Evolutionary conservation across 1,139 yeast species (phyloP), one percentile per base, ranked within the genome.

Genomic region (Scheffersomyces parashehatae): DNA sequence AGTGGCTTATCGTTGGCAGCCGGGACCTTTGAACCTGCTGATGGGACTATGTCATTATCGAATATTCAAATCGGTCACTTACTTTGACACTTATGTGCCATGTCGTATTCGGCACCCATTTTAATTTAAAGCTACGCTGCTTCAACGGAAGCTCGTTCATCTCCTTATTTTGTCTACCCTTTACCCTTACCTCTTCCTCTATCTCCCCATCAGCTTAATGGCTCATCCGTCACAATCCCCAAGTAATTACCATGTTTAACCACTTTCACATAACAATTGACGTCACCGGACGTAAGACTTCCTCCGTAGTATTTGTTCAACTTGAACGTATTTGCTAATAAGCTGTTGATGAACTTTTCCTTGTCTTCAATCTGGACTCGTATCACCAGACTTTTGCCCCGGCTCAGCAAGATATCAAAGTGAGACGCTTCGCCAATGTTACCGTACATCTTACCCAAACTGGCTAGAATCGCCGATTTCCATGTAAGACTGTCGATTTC

Each of bases 361-460:
- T 49, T 50, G 45, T 71, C 76, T 32, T 64, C 60, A 4, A 46
- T 43, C 46, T 65, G 60, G 13, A 63, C 55, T 49, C 65, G 50
- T 5, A 70, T 48, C 3, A 62, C 44, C 47, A 42, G 60, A 45
- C 42, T 46, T 35, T 34, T 49, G 32, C 38, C 52, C 42, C 46
- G 45, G 29, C 42, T 44, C 29, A 62, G 64, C 41, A 74, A 48
- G 13, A 75, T 53, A 46, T 77, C 81, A 15, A 68, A 60, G 9
- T 68, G 70, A 1, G 68, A 58, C 3, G 78, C 64, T 36, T 67
- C 68, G 1, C 81, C 81, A 20, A 66, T 48, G 3, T 68, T 33
- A 1, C 82, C 82, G 34, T 65, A 58, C 38, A 65, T 57, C 40
- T 62, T 60, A 33, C 56, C 51, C 44, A 77, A 49, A 28, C 73